Conservation (phyloP, 2,329 filamentous ascomycete genomes). For the Sphaerostilbella broomeana region DNA sequence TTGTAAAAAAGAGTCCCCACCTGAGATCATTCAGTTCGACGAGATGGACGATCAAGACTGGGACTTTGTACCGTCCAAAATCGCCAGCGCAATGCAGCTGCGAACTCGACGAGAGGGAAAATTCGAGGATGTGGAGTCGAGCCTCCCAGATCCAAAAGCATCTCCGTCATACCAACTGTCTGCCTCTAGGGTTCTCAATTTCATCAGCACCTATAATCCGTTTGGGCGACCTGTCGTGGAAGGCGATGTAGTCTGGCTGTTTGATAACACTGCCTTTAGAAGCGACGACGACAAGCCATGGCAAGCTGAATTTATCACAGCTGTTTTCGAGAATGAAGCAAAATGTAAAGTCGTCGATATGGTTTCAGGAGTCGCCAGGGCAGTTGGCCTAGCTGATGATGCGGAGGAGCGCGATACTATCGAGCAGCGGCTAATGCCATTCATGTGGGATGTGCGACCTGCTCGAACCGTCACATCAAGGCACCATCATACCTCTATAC, state of each 20-base stretch:
- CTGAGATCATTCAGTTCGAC: too few relatives aligned
- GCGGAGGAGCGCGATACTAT: conserved; percentile 54
- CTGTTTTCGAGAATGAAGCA: conserved; percentile 69
- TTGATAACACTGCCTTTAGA: conserved; percentile 82
- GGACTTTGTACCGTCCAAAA: conserved; percentile 21
- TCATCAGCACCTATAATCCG: conserved; percentile 49
- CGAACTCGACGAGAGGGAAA: conserved; percentile 42
- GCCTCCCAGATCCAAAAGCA: conserved; percentile 33
- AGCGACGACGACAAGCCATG: conserved; percentile 46
- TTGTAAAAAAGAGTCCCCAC: too few relatives aligned
- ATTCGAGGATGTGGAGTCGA: conserved; percentile 45
- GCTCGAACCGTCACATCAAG: conserved; percentile 61
- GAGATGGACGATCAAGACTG: conserved; percentile 21
- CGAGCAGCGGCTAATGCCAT: conserved; percentile 64
- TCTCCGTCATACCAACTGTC: conserved; percentile 17
- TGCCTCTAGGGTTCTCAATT: conserved; percentile 38
- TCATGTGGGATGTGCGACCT: conserved; percentile 69
- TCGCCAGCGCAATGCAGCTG: conserved; percentile 41
- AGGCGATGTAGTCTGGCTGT: conserved; percentile 73
- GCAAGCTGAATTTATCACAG: conserved; percentile 77
- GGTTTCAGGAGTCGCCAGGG: conserved; percentile 63
- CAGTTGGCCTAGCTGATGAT: conserved; percentile 58
- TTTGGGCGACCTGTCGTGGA: conserved; percentile 53
- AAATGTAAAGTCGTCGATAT: conserved; percentile 60
- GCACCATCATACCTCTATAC: conserved; percentile 44